Evolutionary conservation across 306 rosid genomes (phyloP).

Genomic region (Lathyrus tuberosus): DNA sequence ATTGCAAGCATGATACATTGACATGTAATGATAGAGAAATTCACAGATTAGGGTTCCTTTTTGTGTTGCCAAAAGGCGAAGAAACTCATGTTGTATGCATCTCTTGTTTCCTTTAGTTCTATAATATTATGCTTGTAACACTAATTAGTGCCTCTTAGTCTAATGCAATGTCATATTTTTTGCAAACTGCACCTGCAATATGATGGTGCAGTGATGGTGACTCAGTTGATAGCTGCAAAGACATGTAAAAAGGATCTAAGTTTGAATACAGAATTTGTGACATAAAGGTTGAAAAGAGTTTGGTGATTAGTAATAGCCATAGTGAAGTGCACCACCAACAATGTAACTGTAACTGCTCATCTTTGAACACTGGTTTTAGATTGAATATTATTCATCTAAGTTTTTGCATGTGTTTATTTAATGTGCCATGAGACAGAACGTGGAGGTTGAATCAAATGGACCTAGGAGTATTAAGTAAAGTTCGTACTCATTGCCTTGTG

Average conservation of each 20-base stretch:
- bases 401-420: background rate
- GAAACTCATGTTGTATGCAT: background rate
- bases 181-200: background rate
- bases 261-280: too few relatives aligned
- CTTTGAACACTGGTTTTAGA: background rate
- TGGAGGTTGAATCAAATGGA: slow-evolving; percentile 1
- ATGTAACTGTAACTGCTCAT: background rate
- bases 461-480: background rate
- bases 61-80: slow-evolving; percentile 7
- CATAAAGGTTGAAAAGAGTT: background rate
- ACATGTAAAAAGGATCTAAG: too few relatives aligned
- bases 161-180: background rate
- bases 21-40: background rate
- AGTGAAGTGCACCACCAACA: slow-evolving; percentile 13
- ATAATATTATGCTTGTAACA: too few relatives aligned
- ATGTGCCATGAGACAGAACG: background rate
- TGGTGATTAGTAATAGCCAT: slow-evolving; percentile 20
- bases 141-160: too few relatives aligned
- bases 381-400: background rate
- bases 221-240: too few relatives aligned
- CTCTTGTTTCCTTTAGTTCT: too few relatives aligned
- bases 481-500: background rate
- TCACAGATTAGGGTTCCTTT: slow-evolving; percentile 8
- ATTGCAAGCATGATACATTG: background rate
- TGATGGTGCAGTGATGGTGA: background rate